Conservation (phyloP, 306 rosid genomes). For the Pyrus pyrifolia region DNA sequence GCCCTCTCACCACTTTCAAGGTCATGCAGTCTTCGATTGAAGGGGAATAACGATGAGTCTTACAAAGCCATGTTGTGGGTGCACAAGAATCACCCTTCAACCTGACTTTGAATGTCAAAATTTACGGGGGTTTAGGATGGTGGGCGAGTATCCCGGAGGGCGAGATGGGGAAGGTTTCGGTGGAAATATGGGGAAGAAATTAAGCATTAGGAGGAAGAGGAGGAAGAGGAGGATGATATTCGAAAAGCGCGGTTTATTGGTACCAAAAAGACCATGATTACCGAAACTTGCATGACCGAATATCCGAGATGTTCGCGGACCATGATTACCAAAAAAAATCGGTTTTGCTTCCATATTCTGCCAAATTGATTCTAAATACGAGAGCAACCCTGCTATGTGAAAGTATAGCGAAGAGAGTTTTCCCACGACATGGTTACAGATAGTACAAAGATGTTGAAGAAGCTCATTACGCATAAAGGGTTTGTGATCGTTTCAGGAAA, state of each 20-base stretch:
- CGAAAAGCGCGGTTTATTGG: neutral
- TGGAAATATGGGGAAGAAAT: neutral
- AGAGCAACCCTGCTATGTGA: neutral
- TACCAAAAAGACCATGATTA: neutral
- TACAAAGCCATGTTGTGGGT: neutral
- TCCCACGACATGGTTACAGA: neutral
- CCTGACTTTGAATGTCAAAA: too few relatives aligned
- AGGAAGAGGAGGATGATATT: neutral
- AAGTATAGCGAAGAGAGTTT: neutral
- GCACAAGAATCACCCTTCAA: neutral
- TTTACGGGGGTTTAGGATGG: too few relatives aligned
- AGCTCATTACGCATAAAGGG: neutral
- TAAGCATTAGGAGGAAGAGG: neutral
- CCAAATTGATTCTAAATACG: neutral
- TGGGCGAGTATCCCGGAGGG: too few relatives aligned
- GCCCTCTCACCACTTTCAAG: neutral
- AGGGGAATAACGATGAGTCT: neutral
- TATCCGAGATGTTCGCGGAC: neutral
- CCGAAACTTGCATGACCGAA: neutral
- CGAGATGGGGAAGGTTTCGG: too few relatives aligned
- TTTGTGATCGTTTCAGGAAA: neutral
- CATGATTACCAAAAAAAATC: neutral
- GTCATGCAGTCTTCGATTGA: neutral
- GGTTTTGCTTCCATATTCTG: neutral
- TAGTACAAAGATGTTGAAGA: neutral